Percentiles rank a stretch among this genome's conserved stretches.
Evolutionary conservation across 2,329 filamentous ascomycete genomes (phyloP).

Genomic region (Hymenoscyphus scutula): DNA sequence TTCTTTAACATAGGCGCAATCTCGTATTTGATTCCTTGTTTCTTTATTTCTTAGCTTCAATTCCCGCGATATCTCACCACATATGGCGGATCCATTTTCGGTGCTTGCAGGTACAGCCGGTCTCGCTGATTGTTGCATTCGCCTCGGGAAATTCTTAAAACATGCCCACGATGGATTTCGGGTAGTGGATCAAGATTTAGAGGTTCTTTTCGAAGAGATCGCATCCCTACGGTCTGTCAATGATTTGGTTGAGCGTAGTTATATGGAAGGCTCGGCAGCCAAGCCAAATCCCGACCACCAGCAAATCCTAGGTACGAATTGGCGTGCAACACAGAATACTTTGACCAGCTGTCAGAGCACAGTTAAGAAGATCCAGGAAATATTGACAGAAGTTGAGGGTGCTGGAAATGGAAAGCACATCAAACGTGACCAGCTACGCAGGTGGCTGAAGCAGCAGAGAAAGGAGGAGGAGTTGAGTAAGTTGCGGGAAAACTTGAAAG

Average conservation of each 20-base stretch:
- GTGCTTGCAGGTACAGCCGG: conserved; percentile 12
- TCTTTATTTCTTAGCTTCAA: neutral
- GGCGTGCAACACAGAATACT: conserved; percentile 10
- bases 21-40: too few relatives aligned
- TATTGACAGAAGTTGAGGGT: conserved; percentile 13
- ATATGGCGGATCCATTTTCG: conserved; percentile 18
- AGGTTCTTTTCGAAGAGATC: conserved; percentile 14
- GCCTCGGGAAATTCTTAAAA: conserved; percentile 15
- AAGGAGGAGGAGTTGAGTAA: conserved; percentile 12
- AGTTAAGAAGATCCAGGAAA: conserved; percentile 11
- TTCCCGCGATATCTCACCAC: neutral
- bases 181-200: conserved; percentile 14
- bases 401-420: conserved; percentile 12
- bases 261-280: conserved; percentile 1
- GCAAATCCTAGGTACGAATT: conserved; percentile 13
- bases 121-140: conserved; percentile 12
- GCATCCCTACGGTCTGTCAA: conserved; percentile 12
- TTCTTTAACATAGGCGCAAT: too few relatives aligned
- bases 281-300: neutral
- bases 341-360: conserved; percentile 7
- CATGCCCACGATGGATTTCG: conserved; percentile 15
- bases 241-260: conserved; percentile 10
- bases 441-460: conserved; percentile 17
- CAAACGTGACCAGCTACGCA: conserved; percentile 13
- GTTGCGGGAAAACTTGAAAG: conserved; percentile 12